These are phyloP conservation scores for Citrus unshiu DNA, from an alignment of 345 rosid species.

Conservation along the genomic window DNA sequence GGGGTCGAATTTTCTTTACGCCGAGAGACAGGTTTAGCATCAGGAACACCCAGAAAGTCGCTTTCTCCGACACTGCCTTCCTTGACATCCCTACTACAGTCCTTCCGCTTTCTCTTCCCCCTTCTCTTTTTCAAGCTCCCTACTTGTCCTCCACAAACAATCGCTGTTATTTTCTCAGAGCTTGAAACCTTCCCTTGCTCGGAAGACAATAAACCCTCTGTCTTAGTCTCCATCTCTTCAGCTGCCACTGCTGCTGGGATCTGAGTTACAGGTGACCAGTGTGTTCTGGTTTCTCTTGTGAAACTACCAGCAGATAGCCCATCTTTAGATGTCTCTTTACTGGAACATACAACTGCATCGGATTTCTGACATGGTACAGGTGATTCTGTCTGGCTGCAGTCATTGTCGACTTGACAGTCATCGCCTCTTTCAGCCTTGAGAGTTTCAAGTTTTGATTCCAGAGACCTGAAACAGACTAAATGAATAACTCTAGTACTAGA, in stretches of 20 bases:
- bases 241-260: slow-evolving; percentile 26
- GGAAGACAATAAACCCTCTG: slow-evolving; percentile 22
- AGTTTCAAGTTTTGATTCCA: slow-evolving; percentile 70
- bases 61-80: slow-evolving; percentile 74
- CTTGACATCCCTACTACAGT: slow-evolving; percentile 46
- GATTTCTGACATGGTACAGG: slow-evolving; percentile 46
- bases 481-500: background rate
- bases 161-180: slow-evolving; percentile 30
- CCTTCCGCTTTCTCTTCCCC: slow-evolving; percentile 84
- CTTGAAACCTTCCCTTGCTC: slow-evolving; percentile 31
- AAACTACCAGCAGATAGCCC: slow-evolving; percentile 78
- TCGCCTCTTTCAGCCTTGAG: slow-evolving; percentile 57
- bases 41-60: slow-evolving; percentile 43
- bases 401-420: slow-evolving; percentile 35
- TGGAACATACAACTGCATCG: slow-evolving; percentile 53
- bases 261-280: slow-evolving; percentile 49
- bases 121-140: slow-evolving; percentile 56
- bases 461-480: slow-evolving; percentile 41
- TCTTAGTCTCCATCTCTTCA: slow-evolving; percentile 39
- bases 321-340: slow-evolving; percentile 58
- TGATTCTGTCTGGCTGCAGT: slow-evolving; percentile 66
- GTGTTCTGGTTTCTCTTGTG: slow-evolving; percentile 54
- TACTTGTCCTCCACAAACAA: slow-evolving; percentile 38
- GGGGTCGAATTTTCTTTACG: slow-evolving; percentile 43
- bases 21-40: slow-evolving; percentile 35